Evolutionary conservation across 202 grass and related monocot genomes (phyloP).

Genomic region (Panicum hallii): DNA sequence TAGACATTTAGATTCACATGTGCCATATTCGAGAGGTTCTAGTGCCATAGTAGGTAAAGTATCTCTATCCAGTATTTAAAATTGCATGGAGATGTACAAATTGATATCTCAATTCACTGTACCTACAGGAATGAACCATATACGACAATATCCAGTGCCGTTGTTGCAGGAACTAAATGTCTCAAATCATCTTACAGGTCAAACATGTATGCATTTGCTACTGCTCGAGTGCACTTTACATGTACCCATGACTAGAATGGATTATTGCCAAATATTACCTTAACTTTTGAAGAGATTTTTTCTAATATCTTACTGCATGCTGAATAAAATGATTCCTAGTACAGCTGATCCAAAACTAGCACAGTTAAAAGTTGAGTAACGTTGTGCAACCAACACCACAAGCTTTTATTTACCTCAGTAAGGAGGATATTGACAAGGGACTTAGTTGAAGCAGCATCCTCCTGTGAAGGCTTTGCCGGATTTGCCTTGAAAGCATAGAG

Average conservation of each 20-base stretch:
- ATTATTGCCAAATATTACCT: not conserved
- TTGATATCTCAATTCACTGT: not conserved
- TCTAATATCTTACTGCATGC: not conserved
- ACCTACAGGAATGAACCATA: slow-evolving; percentile 1
- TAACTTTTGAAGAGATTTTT: not conserved
- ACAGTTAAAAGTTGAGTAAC: not conserved
- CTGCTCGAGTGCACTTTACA: not conserved
- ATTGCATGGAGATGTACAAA: not conserved
- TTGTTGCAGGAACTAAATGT: not conserved
- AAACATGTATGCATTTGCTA: slow-evolving; percentile 2
- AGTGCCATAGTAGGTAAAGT: not conserved
- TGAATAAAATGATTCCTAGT: not conserved
- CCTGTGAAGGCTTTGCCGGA: slow-evolving; percentile 19
- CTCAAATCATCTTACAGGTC: not conserved
- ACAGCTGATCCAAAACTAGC: not conserved
- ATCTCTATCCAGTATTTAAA: not conserved
- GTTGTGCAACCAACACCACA: not conserved
- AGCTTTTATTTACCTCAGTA: slow-evolving; percentile 67
- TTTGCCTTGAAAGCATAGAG: slow-evolving; percentile 73
- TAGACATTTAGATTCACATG: not conserved
- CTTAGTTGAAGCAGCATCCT: slow-evolving; percentile 47
- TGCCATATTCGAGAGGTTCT: not conserved
- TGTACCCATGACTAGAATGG: not conserved
- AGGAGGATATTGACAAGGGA: slow-evolving; percentile 85
- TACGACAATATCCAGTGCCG: not conserved